A percentile compares a stretch with the other conserved stretches of the same genome.
Conservation (phyloP, 306 rosid genomes). For the Fragaria vesca region DNA sequence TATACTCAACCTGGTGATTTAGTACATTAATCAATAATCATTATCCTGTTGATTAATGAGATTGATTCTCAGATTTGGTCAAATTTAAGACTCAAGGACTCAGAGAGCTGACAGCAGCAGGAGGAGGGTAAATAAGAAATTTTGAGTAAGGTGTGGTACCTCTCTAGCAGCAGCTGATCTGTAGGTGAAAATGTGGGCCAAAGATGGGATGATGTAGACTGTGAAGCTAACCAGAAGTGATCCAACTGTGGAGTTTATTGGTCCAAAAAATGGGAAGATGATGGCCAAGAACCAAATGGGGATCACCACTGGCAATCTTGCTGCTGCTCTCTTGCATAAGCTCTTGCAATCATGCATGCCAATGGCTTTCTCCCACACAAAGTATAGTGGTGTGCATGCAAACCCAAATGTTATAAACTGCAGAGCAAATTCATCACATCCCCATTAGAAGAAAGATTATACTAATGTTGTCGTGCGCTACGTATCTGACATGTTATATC, state of each 20-base stretch:
- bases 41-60: neutral
- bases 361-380: constrained; percentile 92
- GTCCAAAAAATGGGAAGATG: constrained; percentile 91
- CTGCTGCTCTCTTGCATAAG: constrained; percentile 89
- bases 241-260: constrained; percentile 96
- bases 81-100: constrained; percentile 9
- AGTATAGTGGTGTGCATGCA: constrained; percentile 94
- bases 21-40: neutral
- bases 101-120: neutral
- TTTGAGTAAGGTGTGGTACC: constrained; percentile 38
- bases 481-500: neutral
- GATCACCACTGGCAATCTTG: constrained; percentile 84
- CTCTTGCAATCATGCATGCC: constrained; percentile 95
- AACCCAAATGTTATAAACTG: constrained; percentile 97
- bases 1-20: neutral
- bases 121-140: neutral
- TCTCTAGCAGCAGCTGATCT: constrained; percentile 78
- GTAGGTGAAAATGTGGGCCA: constrained; percentile 86
- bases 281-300: constrained; percentile 98
- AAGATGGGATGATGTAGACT: constrained; percentile 88
- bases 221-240: constrained; percentile 98
- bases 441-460: neutral
- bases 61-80: neutral
- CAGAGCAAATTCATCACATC: neutral
- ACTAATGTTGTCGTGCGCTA: neutral